Percentiles rank a stretch among this genome's conserved stretches.
phyloP scores from a whole-genome alignment of 768 basidiomycete species.

The Pulveroboletus frians region DNA sequence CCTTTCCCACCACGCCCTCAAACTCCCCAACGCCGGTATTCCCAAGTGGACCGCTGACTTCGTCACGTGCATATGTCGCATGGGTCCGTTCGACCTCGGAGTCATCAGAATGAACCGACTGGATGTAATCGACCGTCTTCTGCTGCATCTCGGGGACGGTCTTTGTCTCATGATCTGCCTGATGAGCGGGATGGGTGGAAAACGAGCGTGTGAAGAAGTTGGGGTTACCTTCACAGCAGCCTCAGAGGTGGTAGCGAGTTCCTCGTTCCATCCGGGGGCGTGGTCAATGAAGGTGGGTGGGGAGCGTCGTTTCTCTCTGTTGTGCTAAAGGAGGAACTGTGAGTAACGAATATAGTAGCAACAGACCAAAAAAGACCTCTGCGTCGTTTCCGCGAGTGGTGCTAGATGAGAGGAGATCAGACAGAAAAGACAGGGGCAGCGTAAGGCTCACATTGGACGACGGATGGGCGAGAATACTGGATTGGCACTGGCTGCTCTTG shows the following conservation, averaged over 20 bases:
- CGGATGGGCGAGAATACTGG: neutral
- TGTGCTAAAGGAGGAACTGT: constrained; percentile 36
- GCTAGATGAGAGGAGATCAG: constrained; percentile 21
- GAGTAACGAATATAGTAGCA: neutral
- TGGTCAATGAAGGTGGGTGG: constrained; percentile 41
- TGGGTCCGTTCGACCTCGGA: constrained; percentile 19
- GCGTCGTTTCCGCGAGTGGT: constrained; percentile 60
- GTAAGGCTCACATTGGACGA: constrained; percentile 3
- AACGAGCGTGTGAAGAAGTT: neutral
- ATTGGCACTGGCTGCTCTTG: neutral
- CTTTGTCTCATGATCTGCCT: constrained; percentile 25
- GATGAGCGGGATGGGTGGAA: neutral
- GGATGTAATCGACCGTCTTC: constrained; percentile 20
- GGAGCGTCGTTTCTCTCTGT: constrained; percentile 50
- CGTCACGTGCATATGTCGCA: constrained; percentile 26
- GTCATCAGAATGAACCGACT: constrained; percentile 12
- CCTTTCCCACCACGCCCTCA: constrained; percentile 27
- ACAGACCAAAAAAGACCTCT: constrained; percentile 31
- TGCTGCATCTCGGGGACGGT: constrained; percentile 18
- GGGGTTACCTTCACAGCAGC: constrained; percentile 53
- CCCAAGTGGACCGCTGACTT: constrained; percentile 26
- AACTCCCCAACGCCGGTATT: constrained; percentile 28
- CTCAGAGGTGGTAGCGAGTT: constrained; percentile 58
- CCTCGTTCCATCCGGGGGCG: constrained; percentile 72
- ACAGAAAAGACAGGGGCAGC: neutral